Percentiles rank a stretch among this genome's conserved stretches.
These are phyloP conservation scores for Vigna nakashimae DNA, from an alignment of 306 rosid species.

Conservation along the genomic window DNA sequence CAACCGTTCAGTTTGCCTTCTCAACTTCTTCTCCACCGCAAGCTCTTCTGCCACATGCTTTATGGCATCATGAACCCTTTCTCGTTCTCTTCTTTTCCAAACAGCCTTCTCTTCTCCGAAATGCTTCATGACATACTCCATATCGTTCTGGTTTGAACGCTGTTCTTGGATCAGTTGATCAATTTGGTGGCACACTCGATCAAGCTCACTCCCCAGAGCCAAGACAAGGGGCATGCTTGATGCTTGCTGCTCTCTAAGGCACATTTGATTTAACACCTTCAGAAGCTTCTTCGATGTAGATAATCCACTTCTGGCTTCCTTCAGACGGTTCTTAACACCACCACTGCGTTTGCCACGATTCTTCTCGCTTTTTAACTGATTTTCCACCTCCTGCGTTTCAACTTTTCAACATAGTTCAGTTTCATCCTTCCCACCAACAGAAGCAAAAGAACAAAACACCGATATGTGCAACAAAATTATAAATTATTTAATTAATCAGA, in stretches of 20 bases:
- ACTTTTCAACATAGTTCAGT: conserved; percentile 39
- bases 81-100: conserved; percentile 80
- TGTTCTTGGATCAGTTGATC: conserved; percentile 66
- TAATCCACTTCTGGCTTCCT: conserved; percentile 76
- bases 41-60: conserved; percentile 66
- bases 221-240: conserved; percentile 60
- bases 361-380: conserved; percentile 47
- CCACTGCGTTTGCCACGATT: conserved; percentile 44
- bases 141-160: conserved; percentile 54
- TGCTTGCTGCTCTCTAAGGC: conserved; percentile 62
- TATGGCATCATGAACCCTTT: conserved; percentile 63
- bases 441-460: conserved; percentile 11
- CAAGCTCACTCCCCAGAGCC: conserved; percentile 77
- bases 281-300: conserved; percentile 83
- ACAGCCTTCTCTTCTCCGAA: conserved; percentile 83
- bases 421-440: conserved; percentile 30
- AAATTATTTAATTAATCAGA: background rate
- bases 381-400: conserved; percentile 58
- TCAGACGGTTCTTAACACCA: conserved; percentile 62
- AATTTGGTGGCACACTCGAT: conserved; percentile 62
- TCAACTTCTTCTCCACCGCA: conserved; percentile 78
- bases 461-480: background rate
- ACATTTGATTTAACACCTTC: conserved; percentile 70
- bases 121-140: conserved; percentile 58
- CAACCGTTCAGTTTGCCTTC: conserved; percentile 79